phyloP scores from a whole-genome alignment of 177 flowering plant genomes.

The Tripterygium wilfordii region DNA sequence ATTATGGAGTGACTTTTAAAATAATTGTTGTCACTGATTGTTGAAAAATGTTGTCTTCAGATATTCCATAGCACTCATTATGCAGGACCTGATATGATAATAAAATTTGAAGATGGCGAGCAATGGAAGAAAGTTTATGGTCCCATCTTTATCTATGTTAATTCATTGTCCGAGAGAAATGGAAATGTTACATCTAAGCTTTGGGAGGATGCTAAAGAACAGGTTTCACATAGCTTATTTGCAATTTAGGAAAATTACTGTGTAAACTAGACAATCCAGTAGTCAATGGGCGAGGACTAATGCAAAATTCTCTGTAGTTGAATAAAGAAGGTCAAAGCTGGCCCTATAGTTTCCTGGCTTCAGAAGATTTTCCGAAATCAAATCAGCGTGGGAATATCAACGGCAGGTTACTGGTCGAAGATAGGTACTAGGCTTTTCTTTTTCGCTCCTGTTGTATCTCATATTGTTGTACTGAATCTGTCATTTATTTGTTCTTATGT shows the following conservation, averaged over 20 bases:
- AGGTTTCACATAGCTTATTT: conserved; percentile 30
- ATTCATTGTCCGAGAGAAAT: conserved; percentile 28
- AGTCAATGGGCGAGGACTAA: too few relatives aligned
- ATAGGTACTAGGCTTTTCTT: too few relatives aligned
- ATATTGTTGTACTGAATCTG: too few relatives aligned
- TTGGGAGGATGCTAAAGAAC: conserved; percentile 86
- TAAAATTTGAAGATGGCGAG: conserved; percentile 52
- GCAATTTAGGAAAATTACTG: background rate
- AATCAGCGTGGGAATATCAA: conserved; percentile 52
- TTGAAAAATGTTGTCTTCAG: conserved; percentile 31
- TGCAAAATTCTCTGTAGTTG: conserved; percentile 30
- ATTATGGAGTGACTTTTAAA: too few relatives aligned
- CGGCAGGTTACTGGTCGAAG: conserved; percentile 64
- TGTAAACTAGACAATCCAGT: too few relatives aligned
- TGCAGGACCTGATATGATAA: conserved; percentile 57
- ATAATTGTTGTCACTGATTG: too few relatives aligned
- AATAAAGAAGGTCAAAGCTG: conserved; percentile 59
- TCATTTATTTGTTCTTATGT: too few relatives aligned
- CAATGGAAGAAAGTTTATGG: conserved; percentile 95
- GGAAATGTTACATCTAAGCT: conserved; percentile 32
- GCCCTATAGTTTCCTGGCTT: conserved; percentile 85
- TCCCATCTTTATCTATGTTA: conserved; percentile 77
- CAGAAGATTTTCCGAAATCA: conserved; percentile 60
- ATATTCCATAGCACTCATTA: conserved; percentile 82
- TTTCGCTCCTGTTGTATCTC: too few relatives aligned